Base-by-base conservation (phyloP, 2,329 filamentous ascomycete species). In the Ceratocystis variospora region DNA sequence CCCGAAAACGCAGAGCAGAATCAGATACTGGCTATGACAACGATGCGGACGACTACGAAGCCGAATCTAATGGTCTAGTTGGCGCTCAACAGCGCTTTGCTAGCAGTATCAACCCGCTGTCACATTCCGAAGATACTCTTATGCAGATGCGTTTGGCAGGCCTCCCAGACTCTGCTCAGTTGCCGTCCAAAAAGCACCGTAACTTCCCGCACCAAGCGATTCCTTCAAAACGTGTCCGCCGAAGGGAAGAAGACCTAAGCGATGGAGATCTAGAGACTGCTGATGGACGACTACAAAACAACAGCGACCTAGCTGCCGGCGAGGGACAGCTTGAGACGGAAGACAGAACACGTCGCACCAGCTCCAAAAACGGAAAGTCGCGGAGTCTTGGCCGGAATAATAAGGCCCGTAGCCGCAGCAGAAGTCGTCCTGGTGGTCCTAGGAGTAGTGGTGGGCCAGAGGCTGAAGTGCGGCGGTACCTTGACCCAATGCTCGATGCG, bases 111-210 rank as follows among this genome's bases (percentile, higher is more conserved):
- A 82, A 83, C 71, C 81, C 81, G 19, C 68, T 79, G 69, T 81
- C 79, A 68, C 77, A 83, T 69, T 74, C 75, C 1, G 79, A 79
- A 1, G 72, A 74, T 65, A 78, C 78, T 7, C 77, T 82, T 48
- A 73, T 72, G 53, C 81, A 83, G 70, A 77, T 83, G 62, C 71
- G 72, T 22, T 69, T 78, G 6, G 81, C 81, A 2, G 81, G 81
- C 2, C 72, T 82, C n/a, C 70, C 75, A 2, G 73, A 79, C 5
- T 72, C 76, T 63, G 75, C 79, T 44, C 74, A 69, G 12, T 69
- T 80, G 5, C 81, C 81, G 1, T 75, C 76, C 0, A 72, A 70
- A 19, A 61, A 71, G 2, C 70, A 79, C 10, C 57, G 41, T 12
- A 72, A 73, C 2, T 83, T 82, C 64, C 81, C 81, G 5, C 80